A percentile compares a stretch with the other conserved stretches of the same genome.
Evolutionary conservation across 1,139 yeast genomes (phyloP).

Genomic region (Suhomyces taliae): DNA sequence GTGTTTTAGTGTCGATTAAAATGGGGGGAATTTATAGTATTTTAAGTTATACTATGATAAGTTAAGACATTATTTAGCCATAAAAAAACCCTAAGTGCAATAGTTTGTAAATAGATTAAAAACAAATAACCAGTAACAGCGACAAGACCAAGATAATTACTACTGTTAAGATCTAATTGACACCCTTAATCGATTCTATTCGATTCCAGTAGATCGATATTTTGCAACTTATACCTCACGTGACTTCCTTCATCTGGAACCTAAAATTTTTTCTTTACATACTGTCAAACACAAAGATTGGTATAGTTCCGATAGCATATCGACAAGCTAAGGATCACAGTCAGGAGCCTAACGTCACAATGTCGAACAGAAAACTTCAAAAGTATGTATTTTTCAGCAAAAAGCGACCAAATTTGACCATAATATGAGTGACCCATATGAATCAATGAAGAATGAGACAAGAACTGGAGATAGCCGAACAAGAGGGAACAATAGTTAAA

Average conservation of each 20-base stretch:
- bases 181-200: neutral
- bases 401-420: neutral
- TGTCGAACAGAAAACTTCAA: constrained; percentile 49
- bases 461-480: too few relatives aligned
- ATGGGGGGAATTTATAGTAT: too few relatives aligned
- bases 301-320: neutral
- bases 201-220: neutral
- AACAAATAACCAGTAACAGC: too few relatives aligned
- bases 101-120: too few relatives aligned
- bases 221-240: constrained; percentile 10
- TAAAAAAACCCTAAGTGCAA: too few relatives aligned
- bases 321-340: neutral
- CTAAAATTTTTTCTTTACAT: constrained; percentile 15
- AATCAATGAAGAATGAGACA: neutral
- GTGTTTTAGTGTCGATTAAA: too few relatives aligned
- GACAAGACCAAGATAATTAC: too few relatives aligned
- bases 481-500: too few relatives aligned
- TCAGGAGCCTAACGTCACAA: constrained; percentile 9
- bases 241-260: constrained; percentile 14
- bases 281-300: neutral
- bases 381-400: constrained; percentile 33
- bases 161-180: neutral
- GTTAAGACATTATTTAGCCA: too few relatives aligned
- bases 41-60: too few relatives aligned
- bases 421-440: neutral